Evolutionary conservation across 148 eudicot species (phyloP).

Genomic region (Nyssa sinensis): DNA sequence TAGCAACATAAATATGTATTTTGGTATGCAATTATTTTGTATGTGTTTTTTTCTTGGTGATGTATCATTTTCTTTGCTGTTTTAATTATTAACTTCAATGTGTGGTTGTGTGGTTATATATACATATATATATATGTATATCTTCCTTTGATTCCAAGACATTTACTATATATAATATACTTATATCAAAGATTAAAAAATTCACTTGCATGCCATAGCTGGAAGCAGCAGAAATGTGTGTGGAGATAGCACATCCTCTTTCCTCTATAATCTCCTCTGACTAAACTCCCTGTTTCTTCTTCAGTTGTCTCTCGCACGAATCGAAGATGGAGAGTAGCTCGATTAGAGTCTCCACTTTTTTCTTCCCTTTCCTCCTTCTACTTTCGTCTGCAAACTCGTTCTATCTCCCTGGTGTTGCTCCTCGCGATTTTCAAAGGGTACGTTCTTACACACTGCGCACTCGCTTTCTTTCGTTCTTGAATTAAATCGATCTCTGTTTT

Average conservation of each 20-base stretch:
- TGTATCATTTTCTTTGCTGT: too few relatives aligned
- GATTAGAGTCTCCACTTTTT: slow-evolving; percentile 13
- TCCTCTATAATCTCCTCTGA: background rate
- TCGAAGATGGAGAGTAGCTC: slow-evolving; percentile 12
- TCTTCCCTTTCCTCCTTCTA: slow-evolving; percentile 13
- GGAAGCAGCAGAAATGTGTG: too few relatives aligned
- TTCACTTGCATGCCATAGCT: too few relatives aligned
- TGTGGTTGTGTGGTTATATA: too few relatives aligned
- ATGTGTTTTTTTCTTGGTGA: too few relatives aligned
- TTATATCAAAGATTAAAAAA: too few relatives aligned
- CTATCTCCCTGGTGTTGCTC: slow-evolving; percentile 56
- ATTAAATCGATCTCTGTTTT: slow-evolving; percentile 6
- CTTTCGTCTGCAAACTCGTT: slow-evolving; percentile 34
- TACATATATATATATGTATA: too few relatives aligned
- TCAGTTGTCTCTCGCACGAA: background rate
- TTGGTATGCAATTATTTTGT: too few relatives aligned
- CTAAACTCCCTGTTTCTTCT: background rate
- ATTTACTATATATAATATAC: too few relatives aligned
- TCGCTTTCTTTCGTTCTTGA: background rate
- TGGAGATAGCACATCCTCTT: background rate
- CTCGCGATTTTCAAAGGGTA: slow-evolving; percentile 38
- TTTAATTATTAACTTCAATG: too few relatives aligned
- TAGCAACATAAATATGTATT: too few relatives aligned
- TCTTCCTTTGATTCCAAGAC: too few relatives aligned
- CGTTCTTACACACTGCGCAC: background rate